Conservation (phyloP, 2,329 filamentous ascomycete genomes). For the Nemania sp. region DNA sequence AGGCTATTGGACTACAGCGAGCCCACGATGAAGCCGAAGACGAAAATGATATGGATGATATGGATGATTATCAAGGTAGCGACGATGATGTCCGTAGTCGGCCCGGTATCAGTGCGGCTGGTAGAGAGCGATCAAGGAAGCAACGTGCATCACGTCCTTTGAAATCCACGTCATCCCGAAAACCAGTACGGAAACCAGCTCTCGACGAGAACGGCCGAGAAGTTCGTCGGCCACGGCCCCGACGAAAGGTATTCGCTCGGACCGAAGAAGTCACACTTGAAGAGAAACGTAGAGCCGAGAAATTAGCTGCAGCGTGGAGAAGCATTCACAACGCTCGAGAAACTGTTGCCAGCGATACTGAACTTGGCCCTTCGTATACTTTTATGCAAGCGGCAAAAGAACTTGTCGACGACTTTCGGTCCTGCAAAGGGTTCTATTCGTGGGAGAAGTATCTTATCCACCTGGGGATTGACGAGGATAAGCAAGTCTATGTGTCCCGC, state of each 20-base stretch:
- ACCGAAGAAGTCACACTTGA: constrained; percentile 37
- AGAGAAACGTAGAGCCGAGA: constrained; percentile 38
- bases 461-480: constrained; percentile 49
- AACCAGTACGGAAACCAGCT: constrained; percentile 31
- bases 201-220: constrained; percentile 21
- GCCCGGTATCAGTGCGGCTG: neutral
- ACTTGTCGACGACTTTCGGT: constrained; percentile 65
- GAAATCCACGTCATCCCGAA: constrained; percentile 29
- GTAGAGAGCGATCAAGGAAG: constrained; percentile 13
- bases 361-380: constrained; percentile 45
- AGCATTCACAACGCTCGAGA: constrained; percentile 42
- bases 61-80: constrained; percentile 36
- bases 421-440: constrained; percentile 65
- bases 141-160: constrained; percentile 28
- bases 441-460: constrained; percentile 68
- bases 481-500: constrained; percentile 34
- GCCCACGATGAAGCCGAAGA: constrained; percentile 43
- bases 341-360: constrained; percentile 34
- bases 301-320: constrained; percentile 42
- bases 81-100: constrained; percentile 18
- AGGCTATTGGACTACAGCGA: constrained; percentile 69
- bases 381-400: constrained; percentile 65
- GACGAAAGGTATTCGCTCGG: constrained; percentile 38
- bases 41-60: constrained; percentile 33
- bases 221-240: constrained; percentile 27